These are phyloP conservation scores for Venturia asperata DNA, from an alignment of 2,329 filamentous ascomycete species.

Conservation along the genomic window DNA sequence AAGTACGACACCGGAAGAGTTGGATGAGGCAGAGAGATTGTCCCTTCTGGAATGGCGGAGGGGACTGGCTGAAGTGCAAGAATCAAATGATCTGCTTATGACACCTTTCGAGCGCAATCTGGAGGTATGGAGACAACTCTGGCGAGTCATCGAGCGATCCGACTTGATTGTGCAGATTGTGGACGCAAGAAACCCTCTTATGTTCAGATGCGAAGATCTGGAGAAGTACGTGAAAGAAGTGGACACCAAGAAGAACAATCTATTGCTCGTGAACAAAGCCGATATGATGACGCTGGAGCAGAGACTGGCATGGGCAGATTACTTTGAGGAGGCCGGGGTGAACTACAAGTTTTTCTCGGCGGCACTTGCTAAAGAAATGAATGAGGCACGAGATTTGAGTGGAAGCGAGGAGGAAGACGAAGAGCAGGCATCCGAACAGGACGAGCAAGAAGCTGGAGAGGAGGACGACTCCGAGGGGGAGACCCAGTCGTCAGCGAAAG, in stretches of 20 bases:
- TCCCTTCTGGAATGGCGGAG: conserved; percentile 81
- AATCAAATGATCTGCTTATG: conserved; percentile 91
- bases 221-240: conserved; percentile 93
- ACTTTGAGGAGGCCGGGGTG: conserved; percentile 74
- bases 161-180: conserved; percentile 97
- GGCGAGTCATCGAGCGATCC: conserved; percentile 95
- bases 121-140: conserved; percentile 95
- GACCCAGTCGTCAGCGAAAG: conserved; percentile 29
- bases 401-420: conserved; percentile 39
- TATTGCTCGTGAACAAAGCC: conserved; percentile 94
- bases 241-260: conserved; percentile 77
- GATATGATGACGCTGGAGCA: conserved; percentile 96
- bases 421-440: conserved; percentile 39
- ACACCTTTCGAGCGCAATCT: conserved; percentile 96
- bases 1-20: conserved; percentile 71
- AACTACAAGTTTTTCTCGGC: conserved; percentile 97
- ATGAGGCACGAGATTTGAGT: conserved; percentile 59
- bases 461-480: conserved; percentile 29
- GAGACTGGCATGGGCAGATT: conserved; percentile 74
- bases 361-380: conserved; percentile 79
- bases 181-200: conserved; percentile 85
- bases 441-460: conserved; percentile 44
- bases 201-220: conserved; percentile 90
- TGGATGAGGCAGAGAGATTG: conserved; percentile 73
- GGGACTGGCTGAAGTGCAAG: conserved; percentile 84